phyloP scores from a whole-genome alignment of 768 basidiomycete species.

The Termitomyces sp. region DNA sequence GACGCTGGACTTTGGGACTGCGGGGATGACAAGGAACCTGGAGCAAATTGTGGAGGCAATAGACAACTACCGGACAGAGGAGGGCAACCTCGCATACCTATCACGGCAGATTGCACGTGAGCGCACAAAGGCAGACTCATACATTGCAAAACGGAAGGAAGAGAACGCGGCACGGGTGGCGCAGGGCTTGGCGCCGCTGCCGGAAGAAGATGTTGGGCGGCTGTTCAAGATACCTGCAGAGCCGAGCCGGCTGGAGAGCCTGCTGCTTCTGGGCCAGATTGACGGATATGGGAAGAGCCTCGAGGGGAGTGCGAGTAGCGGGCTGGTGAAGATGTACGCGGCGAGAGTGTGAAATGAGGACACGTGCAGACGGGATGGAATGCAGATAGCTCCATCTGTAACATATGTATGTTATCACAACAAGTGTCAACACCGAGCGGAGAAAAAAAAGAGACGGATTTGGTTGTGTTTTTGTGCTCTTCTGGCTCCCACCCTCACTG shows the following conservation, averaged over 20 bases:
- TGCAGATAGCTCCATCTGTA: not conserved
- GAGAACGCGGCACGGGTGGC: conserved; percentile 76
- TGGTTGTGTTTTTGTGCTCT: not conserved
- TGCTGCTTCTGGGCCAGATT: conserved; percentile 82
- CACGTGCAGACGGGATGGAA: not conserved
- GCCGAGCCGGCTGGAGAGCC: conserved; percentile 82
- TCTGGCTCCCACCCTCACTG: not conserved
- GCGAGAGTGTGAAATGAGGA: conserved; percentile 33
- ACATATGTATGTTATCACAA: not conserved
- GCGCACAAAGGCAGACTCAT: conserved; percentile 69
- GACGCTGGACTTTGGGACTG: conserved; percentile 63
- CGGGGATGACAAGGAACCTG: conserved; percentile 67
- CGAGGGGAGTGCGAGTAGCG: conserved; percentile 53
- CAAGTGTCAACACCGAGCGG: conserved; percentile 7
- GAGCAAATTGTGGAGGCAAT: conserved; percentile 83
- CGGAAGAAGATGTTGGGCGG: conserved; percentile 80
- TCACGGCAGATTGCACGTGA: conserved; percentile 86
- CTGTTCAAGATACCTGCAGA: conserved; percentile 86
- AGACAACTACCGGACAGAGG: conserved; percentile 83
- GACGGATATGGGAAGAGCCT: conserved; percentile 81
- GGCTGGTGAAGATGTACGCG: conserved; percentile 84
- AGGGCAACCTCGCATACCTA: conserved; percentile 87
- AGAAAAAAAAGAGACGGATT: not conserved
- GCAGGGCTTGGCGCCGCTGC: conserved; percentile 81
- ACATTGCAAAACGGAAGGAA: conserved; percentile 81